Conservation (phyloP, 2,329 filamentous ascomycete genomes). For the Fusarium dlaminii region DNA sequence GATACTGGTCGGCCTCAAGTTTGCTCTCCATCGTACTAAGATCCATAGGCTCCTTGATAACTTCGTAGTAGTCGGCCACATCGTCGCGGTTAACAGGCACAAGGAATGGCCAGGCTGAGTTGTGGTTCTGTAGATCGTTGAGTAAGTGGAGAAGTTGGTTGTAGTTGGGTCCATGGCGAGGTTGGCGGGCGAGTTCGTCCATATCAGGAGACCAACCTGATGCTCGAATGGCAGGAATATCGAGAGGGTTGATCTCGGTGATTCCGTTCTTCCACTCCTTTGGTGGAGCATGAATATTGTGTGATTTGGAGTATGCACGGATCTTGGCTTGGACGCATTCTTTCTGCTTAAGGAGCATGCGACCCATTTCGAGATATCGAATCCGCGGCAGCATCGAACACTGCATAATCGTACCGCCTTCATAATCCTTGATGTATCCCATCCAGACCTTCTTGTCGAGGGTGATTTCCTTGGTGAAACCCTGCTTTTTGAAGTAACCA, state of each 20-base stretch:
- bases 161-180: constrained; percentile 95
- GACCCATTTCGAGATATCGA: constrained; percentile 89
- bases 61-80: constrained; percentile 98
- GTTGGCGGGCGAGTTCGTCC: constrained; percentile 95
- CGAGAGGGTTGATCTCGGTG: constrained; percentile 81
- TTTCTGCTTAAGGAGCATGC: constrained; percentile 97
- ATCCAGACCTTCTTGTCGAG: constrained; percentile 93
- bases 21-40: constrained; percentile 95
- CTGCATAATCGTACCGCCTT: constrained; percentile 99
- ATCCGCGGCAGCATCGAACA: constrained; percentile 96
- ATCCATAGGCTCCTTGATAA: constrained; percentile 98
- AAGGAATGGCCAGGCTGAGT: constrained; percentile 92
- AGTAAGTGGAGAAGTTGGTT: constrained; percentile 92
- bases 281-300: constrained; percentile 86
- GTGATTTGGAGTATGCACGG: constrained; percentile 86
- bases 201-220: constrained; percentile 97
- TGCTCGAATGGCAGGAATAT: constrained; percentile 86
- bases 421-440: constrained; percentile 99
- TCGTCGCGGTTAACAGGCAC: constrained; percentile 95
- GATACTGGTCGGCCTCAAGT: constrained; percentile 92
- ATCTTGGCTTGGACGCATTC: constrained; percentile 96
- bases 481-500: constrained; percentile 99
- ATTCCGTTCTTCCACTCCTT: constrained; percentile 84
- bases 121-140: constrained; percentile 94
- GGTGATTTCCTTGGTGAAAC: constrained; percentile 98